Percentiles rank a stretch among this genome's conserved stretches.
Evolutionary conservation across 306 rosid genomes (phyloP).

Genomic region (Quercus robur): DNA sequence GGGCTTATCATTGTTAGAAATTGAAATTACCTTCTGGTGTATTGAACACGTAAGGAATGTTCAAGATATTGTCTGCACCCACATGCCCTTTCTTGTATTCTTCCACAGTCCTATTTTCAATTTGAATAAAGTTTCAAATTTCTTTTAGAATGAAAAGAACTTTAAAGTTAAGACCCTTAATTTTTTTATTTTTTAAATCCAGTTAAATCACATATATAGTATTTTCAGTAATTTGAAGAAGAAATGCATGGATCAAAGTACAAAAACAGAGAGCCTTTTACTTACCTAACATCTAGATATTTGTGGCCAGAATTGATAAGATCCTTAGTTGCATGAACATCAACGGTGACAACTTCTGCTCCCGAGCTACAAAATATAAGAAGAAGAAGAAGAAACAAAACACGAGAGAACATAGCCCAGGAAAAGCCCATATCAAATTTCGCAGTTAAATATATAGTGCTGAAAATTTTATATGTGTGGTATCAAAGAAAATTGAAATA

Average conservation of each 20-base stretch:
- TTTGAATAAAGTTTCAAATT: not conserved
- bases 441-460: not conserved
- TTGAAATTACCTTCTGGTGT: constrained; percentile 54
- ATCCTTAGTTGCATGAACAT: constrained; percentile 54
- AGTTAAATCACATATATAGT: not conserved
- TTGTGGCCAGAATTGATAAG: constrained; percentile 54
- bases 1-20: not conserved
- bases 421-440: constrained; percentile 28
- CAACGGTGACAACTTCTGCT: constrained; percentile 53
- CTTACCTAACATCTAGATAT: constrained; percentile 77
- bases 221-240: not conserved
- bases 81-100: constrained; percentile 69
- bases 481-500: not conserved
- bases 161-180: constrained; percentile 13
- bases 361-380: constrained; percentile 34
- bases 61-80: constrained; percentile 52
- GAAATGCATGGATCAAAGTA: not conserved
- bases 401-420: constrained; percentile 20
- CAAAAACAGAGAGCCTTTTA: not conserved
- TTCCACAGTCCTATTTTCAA: constrained; percentile 58
- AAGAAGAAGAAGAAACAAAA: constrained; percentile 21
- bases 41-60: constrained; percentile 70
- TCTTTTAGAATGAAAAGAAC: not conserved
- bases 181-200: not conserved
- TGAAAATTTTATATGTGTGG: not conserved